Evolutionary conservation across 1,284 basidiomycete species (phyloP), one percentile per base, ranked within the genome.

Genomic region (Phellopilus nigrolimitatus): DNA sequence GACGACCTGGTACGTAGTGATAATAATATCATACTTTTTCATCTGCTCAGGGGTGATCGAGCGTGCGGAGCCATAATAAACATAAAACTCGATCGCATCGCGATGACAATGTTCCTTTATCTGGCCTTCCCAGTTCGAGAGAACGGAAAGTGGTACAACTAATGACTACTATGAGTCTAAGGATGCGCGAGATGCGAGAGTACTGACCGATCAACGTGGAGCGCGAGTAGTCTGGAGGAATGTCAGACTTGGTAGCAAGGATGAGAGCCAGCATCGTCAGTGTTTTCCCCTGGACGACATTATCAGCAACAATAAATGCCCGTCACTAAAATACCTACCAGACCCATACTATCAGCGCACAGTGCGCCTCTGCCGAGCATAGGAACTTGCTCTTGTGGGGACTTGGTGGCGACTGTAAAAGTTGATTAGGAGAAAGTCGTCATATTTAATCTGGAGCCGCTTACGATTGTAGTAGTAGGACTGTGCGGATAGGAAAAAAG

Each of bases 121-220:
- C 65, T 95, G 93, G 60, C 89, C 86, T 61, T 89, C 84, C 92
- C 92, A 95, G 61, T 95, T 95, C 10, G 88, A 91, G 4, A 95
- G 67, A 1, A 95, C 82, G 1, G 90, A 93, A 15, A 95, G 76
- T 1, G 93, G 93, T 15, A 82, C 85, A 31, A 95, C 92, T 93
- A 54, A 17, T 47, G 50, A 47, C 47, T 27, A 41, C 37, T 24
- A 34, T 31, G 37, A 59, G 38, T 34, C 40, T 45, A 51, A 39
- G 2, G 28, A 28, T 28, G 2, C 0, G 45, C n/a, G 5, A 25
- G 47, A 21, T 21, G 19, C n/a, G n/a, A 1, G 15, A 2, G 13
- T 36, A 56, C 76, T 47, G 62, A 88, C 90, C 86, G 22, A 94
- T 84, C 15, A 94, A 74, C 1, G 89, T 92, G 8, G 79, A 67